A percentile compares a stretch with the other conserved stretches of the same genome.
These are phyloP conservation scores for Astragalus membranaceus DNA, from an alignment of 306 rosid species.

Conservation along the genomic window DNA sequence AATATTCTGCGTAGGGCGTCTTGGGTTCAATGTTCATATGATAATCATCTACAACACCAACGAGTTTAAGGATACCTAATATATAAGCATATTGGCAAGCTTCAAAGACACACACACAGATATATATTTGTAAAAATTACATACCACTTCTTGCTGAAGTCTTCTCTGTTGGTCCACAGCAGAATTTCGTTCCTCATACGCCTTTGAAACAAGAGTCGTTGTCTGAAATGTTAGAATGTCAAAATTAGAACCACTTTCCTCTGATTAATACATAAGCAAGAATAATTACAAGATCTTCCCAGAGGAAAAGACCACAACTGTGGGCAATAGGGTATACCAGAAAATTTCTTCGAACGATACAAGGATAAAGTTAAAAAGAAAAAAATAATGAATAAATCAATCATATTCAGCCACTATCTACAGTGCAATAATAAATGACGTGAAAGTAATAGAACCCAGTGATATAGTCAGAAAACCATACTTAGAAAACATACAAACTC, in stretches of 20 bases:
- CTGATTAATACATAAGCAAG: not conserved
- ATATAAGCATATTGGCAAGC: not conserved
- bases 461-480: not conserved
- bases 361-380: not conserved
- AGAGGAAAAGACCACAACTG: not conserved
- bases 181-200: not conserved
- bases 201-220: not conserved
- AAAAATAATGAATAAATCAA: not conserved
- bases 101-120: not conserved
- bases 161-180: not conserved
- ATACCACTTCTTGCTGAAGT: not conserved
- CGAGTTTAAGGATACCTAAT: not conserved
- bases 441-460: not conserved
- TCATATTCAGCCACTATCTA: not conserved
- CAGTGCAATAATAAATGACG: not conserved
- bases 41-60: not conserved
- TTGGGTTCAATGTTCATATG: not conserved
- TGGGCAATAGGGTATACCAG: not conserved
- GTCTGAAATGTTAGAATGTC: not conserved
- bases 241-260: not conserved
- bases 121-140: not conserved
- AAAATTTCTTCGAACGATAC: not conserved
- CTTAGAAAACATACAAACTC: not conserved
- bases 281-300: not conserved
- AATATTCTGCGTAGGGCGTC: not conserved